Percentiles rank a stretch among this genome's conserved stretches.
phyloP scores from a whole-genome alignment of 305 asterid species.

The Fraxinus floribunda region DNA sequence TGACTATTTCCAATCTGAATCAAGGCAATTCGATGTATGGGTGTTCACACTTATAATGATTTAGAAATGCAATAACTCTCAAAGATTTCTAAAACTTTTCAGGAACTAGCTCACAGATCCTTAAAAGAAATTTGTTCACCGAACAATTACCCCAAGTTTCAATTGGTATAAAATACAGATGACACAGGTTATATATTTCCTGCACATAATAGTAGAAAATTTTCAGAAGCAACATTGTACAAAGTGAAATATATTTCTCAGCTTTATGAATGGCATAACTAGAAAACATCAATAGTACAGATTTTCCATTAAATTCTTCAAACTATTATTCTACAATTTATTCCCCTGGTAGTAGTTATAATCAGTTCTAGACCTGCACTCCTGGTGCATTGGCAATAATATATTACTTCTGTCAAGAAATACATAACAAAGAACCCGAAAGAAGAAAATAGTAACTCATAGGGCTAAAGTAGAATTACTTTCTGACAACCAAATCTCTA shows the following conservation, averaged over 20 bases:
- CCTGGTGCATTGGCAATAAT: not conserved
- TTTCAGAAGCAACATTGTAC: not conserved
- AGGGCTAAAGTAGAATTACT: not conserved
- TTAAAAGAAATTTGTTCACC: not conserved
- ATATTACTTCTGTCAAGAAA: not conserved
- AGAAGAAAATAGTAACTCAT: not conserved
- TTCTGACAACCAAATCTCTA: not conserved
- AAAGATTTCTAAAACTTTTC: not conserved
- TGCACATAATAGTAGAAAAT: not conserved
- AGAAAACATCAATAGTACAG: not conserved
- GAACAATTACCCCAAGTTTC: not conserved
- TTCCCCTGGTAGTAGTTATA: not conserved
- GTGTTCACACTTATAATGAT: not conserved
- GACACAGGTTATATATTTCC: not conserved
- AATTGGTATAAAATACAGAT: not conserved
- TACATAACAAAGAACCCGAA: not conserved
- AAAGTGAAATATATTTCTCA: not conserved
- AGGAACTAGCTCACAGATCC: not conserved
- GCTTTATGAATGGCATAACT: not conserved
- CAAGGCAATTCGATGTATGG: not conserved
- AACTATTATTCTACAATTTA: not conserved
- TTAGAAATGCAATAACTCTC: not conserved
- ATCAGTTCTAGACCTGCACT: not conserved
- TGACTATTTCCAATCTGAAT: not conserved
- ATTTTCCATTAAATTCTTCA: not conserved